phyloP scores from a whole-genome alignment of 2,329 filamentous ascomycete species.

The Phyllosticta citrichinensis region DNA sequence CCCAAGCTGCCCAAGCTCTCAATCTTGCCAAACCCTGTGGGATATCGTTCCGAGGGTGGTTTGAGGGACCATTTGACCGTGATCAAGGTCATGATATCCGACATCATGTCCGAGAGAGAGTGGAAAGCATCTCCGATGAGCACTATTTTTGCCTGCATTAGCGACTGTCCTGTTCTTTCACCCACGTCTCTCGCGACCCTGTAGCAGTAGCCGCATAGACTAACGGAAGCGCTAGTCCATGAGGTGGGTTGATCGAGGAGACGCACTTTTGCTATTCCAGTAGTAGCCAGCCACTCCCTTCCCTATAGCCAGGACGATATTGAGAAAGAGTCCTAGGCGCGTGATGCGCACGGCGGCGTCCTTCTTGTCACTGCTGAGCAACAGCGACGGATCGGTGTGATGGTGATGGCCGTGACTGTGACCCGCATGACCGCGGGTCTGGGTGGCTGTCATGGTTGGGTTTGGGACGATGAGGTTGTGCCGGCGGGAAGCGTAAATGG shows the following conservation, averaged over 20 bases:
- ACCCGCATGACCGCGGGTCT: conserved; percentile 26
- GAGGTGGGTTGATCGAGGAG: not conserved
- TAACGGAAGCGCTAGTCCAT: not conserved
- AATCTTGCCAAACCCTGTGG: conserved; percentile 92
- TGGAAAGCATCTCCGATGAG: conserved; percentile 93
- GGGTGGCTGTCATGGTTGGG: conserved; percentile 15
- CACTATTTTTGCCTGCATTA: conserved; percentile 34
- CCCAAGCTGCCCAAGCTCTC: conserved; percentile 90
- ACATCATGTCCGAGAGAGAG: conserved; percentile 88
- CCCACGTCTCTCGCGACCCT: conserved; percentile 17
- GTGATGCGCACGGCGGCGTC: conserved; percentile 94
- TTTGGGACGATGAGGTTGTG: conserved; percentile 1
- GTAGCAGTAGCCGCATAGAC: not conserved
- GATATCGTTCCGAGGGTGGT: conserved; percentile 73
- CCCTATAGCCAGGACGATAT: conserved; percentile 85
- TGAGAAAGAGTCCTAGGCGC: conserved; percentile 75
- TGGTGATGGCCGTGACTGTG: conserved; percentile 51
- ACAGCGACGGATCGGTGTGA: conserved; percentile 74
- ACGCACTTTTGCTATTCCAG: conserved; percentile 72
- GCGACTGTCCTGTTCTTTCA: not conserved
- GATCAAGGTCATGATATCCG: conserved; percentile 84
- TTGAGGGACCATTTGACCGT: conserved; percentile 91
- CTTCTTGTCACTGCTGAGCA: conserved; percentile 72
- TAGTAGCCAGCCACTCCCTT: conserved; percentile 88
- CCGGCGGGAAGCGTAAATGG: conserved; percentile 40